Conservation (phyloP, 257 asterid genomes). For the Forsythia suspensa region DNA sequence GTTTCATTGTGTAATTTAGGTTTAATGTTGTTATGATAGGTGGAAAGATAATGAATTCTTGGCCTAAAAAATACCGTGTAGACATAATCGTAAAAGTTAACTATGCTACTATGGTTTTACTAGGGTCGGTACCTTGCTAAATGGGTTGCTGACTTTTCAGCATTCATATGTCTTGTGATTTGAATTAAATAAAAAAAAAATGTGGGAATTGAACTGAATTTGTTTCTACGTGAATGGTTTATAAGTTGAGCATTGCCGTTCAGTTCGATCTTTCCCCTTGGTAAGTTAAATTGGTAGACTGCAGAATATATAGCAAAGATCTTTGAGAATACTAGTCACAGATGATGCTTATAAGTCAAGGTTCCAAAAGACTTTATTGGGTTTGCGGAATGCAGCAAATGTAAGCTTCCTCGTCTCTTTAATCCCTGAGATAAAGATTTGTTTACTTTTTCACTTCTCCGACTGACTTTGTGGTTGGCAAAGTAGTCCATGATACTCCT, state of each 20-base stretch:
- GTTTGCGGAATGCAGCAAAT: background rate
- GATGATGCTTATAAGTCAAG: background rate
- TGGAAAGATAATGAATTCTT: background rate
- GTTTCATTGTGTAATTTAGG: background rate
- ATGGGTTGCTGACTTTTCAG: background rate
- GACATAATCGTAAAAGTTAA: background rate
- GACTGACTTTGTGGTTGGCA: background rate
- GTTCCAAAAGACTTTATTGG: background rate
- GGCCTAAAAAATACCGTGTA: background rate
- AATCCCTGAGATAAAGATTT: background rate
- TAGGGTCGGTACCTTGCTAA: background rate
- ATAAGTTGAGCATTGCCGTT: background rate
- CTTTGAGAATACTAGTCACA: constrained; percentile 2
- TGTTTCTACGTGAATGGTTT: background rate
- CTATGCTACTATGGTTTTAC: background rate
- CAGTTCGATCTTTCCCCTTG: background rate
- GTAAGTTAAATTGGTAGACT: background rate
- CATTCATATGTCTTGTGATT: background rate
- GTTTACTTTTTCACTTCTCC: background rate
- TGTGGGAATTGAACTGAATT: background rate
- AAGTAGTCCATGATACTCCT: background rate
- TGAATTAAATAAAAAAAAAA: too few relatives aligned
- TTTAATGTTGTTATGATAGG: background rate
- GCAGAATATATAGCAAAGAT: background rate
- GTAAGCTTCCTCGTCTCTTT: background rate